Evolutionary conservation across 139 green algal genomes (phyloP).

Genomic region (Ulvella scutata): DNA sequence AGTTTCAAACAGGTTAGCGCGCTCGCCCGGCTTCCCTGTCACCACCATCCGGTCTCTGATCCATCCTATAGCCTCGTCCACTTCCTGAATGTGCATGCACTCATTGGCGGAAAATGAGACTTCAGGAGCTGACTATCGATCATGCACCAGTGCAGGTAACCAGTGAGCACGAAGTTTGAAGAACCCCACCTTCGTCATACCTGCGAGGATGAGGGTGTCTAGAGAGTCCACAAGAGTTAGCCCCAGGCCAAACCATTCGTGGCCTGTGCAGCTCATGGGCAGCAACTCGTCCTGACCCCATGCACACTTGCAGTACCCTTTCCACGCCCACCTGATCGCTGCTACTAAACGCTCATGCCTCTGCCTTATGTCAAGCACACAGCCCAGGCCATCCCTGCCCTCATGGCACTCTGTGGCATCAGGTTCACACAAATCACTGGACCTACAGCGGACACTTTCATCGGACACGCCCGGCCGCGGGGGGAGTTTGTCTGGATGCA

Average conservation of each 20-base stretch:
- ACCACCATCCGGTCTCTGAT: background rate
- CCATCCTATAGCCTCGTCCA: constrained; percentile 14
- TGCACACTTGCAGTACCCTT: constrained; percentile 21
- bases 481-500: no score
- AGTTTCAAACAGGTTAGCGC: constrained; percentile 64
- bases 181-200: constrained; percentile 15
- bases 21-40: background rate
- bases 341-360: background rate
- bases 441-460: background rate
- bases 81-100: constrained; percentile 10
- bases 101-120: background rate
- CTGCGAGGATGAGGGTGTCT: constrained; percentile 61
- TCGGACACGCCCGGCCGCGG: no score
- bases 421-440: background rate
- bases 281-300: constrained; percentile 67
- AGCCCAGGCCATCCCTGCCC: background rate
- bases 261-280: constrained; percentile 18
- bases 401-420: background rate
- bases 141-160: background rate
- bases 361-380: background rate
- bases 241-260: constrained; percentile 43
- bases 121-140: background rate
- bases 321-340: constrained; percentile 3
- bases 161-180: background rate
- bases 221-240: constrained; percentile 66